Base-by-base conservation (phyloP, 345 rosid genomes). In the Citrus cavaleriei region DNA sequence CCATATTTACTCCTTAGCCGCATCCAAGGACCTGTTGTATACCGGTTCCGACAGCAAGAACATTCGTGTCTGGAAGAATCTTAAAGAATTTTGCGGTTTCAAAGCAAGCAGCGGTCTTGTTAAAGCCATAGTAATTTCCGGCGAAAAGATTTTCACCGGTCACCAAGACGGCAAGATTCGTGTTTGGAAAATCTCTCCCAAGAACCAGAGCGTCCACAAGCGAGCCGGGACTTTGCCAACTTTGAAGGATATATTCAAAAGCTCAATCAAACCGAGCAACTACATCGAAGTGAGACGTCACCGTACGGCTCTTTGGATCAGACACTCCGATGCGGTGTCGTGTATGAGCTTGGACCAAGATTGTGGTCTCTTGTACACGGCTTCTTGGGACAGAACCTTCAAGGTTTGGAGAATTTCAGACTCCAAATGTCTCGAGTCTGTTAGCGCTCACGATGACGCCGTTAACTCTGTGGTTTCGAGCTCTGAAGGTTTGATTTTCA, bases 1-100 rank as follows among this genome's bases (percentile, higher is more conserved):
- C 16, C 98, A 95, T 60, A 92, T 95, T 38, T 95, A 95, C 83
- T 95, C 99, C 68, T 78, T 95, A 58, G 99, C 98, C 10, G 93
- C 98, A 51, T 77, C 87, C 7, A 93, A 89, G 62, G 96, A 95
- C 79, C 92, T 95, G 51, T 91, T 95, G 42, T 95, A 93, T 84
- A 95, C 99, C 1, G 99, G 99, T 61, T 93, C 99, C 3, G 99
- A 93, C 78, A 91, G 97, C 86, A 95, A 95, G 85, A 95, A 93
- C 86, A 93, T 95, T 87, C 98, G 96, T 7, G 99, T 93, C 8
- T 93, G 99, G 98, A 93, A 93, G 86, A 89, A 92, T 80, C 82
- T 95, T 25, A 87, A 95, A 79, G 99, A 95, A 78, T 93, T 91
- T 42, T 81, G 96, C 16, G 98, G 93, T 0, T 95, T 95, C 78